These are phyloP conservation scores for Arthroderma sp. DNA, from an alignment of 2,329 filamentous ascomycete species.

Conservation along the genomic window DNA sequence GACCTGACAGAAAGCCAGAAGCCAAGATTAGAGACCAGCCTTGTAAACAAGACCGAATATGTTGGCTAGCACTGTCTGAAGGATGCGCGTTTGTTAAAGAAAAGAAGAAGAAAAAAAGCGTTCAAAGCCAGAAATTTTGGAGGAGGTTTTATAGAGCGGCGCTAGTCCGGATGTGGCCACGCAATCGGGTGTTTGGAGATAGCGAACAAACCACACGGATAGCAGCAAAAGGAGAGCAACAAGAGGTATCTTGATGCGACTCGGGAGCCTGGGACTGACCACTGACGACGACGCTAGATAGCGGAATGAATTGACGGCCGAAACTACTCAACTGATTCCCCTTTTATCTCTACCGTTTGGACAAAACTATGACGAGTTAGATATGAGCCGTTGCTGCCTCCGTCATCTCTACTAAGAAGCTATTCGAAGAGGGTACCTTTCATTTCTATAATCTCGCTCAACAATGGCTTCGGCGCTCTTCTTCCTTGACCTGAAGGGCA, in stretches of 20 bases:
- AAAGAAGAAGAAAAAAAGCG: conserved; percentile 27
- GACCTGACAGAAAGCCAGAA: conserved; percentile 57
- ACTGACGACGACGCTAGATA: background rate
- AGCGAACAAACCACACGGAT: background rate
- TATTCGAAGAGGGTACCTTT: background rate
- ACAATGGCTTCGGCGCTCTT: conserved; percentile 94
- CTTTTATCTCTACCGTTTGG: background rate
- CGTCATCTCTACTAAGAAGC: background rate
- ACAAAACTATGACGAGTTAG: conserved; percentile 1
- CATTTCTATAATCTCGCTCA: background rate
- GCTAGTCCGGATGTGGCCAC: conserved; percentile 12
- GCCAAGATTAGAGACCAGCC: conserved; percentile 36
- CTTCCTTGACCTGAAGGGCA: conserved; percentile 99
- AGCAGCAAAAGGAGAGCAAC: background rate
- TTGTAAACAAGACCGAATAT: conserved; percentile 19
- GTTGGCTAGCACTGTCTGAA: conserved; percentile 79
- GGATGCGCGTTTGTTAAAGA: conserved; percentile 52
- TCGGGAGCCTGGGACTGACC: background rate
- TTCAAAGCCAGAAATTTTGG: conserved; percentile 16
- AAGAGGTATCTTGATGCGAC: background rate
- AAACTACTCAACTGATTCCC: background rate
- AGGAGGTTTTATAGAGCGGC: conserved; percentile 11
- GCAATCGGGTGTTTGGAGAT: conserved; percentile 4
- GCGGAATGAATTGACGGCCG: conserved; percentile 1
- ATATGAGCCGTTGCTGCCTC: background rate